phyloP scores from a whole-genome alignment of 257 asterid genomes.

The Salvia rosmarinus region DNA sequence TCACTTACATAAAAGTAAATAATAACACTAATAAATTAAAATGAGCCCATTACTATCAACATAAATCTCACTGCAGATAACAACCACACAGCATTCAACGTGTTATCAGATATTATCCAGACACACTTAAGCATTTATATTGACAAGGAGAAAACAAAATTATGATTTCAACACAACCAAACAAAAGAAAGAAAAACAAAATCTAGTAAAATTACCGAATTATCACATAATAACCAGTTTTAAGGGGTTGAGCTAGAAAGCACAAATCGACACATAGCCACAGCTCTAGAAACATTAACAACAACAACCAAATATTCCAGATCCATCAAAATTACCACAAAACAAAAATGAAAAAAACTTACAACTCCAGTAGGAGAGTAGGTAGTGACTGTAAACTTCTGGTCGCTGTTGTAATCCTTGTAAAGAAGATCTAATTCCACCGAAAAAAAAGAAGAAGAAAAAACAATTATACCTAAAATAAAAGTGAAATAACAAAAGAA shows the following conservation, averaged over 20 bases:
- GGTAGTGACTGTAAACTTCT: constrained; percentile 13
- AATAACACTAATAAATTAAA: not conserved
- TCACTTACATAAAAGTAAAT: too few relatives aligned
- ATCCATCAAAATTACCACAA: constrained; percentile 24
- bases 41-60: not conserved
- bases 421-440: constrained; percentile 63
- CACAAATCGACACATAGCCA: constrained; percentile 14
- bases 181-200: not conserved
- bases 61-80: constrained; percentile 16
- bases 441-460: not conserved
- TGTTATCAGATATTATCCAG: not conserved
- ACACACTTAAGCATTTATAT: not conserved
- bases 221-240: not conserved
- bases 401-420: constrained; percentile 18
- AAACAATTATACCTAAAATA: not conserved
- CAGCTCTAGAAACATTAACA: constrained; percentile 2
- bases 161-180: not conserved
- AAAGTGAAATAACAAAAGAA: constrained; percentile 1
- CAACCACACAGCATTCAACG: constrained; percentile 12
- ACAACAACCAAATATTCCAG: constrained; percentile 10
- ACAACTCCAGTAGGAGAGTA: constrained; percentile 66
- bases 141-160: not conserved
- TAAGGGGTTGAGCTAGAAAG: not conserved
- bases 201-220: not conserved
- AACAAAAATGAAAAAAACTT: constrained; percentile 37